Percentiles rank a stretch among this genome's conserved stretches.
phyloP scores from a whole-genome alignment of 169 alveolate genomes.

The Babesia sp. region DNA sequence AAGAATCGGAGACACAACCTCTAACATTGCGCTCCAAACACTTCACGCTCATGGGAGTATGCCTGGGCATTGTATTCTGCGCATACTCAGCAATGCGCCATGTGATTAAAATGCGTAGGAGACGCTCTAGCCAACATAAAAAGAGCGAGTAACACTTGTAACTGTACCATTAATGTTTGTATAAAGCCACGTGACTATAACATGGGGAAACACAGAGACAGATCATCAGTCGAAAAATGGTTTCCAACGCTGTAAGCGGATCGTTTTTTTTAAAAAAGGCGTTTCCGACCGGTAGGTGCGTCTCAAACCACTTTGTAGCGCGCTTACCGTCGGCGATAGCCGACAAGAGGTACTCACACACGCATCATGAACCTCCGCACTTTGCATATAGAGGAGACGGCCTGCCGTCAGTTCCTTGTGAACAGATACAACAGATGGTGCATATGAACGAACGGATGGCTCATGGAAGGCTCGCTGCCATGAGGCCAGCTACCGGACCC shows the following conservation, averaged over 20 bases:
- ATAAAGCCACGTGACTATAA: not conserved
- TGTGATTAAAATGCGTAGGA: not conserved
- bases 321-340: not conserved
- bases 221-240: conserved; percentile 3
- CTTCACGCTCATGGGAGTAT: conserved; percentile 33
- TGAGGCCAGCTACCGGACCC: conserved; percentile 35
- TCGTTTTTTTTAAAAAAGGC: not conserved
- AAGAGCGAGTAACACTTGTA: not conserved
- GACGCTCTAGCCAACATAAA: not conserved
- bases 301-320: not conserved
- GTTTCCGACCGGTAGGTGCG: conserved; percentile 3
- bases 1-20: not conserved
- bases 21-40: conserved; percentile 27
- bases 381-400: conserved; percentile 66
- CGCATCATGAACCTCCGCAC: conserved; percentile 61
- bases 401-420: conserved; percentile 46
- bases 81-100: not conserved
- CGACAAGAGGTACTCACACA: conserved; percentile 29
- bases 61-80: conserved; percentile 30
- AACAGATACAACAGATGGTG: conserved; percentile 52
- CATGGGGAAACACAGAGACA: conserved; percentile 5
- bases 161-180: not conserved
- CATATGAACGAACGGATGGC: conserved; percentile 62
- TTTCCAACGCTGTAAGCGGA: not conserved
- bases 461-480: conserved; percentile 26